These are phyloP conservation scores for Elaeagnus macrophylla DNA, from an alignment of 306 rosid genomes.

Conservation along the genomic window DNA sequence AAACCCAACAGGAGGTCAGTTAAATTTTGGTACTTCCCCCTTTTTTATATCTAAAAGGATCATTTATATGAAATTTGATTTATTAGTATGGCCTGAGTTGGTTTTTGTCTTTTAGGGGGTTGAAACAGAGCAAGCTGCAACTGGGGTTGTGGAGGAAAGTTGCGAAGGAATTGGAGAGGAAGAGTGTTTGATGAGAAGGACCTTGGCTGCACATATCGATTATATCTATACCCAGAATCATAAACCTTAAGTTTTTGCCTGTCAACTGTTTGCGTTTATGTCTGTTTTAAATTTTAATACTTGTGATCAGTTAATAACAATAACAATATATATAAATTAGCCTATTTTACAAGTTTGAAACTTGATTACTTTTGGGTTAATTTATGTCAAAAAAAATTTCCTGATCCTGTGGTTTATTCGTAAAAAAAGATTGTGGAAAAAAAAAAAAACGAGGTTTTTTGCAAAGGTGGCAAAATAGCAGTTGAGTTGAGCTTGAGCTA, in stretches of 20 bases:
- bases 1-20: constrained; percentile 18
- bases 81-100: neutral
- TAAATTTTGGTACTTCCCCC: neutral
- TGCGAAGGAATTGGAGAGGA: constrained; percentile 58
- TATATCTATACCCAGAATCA: constrained; percentile 71
- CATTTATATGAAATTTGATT: neutral
- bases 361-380: too few relatives aligned
- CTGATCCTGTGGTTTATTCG: too few relatives aligned
- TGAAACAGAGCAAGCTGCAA: constrained; percentile 22
- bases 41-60: neutral
- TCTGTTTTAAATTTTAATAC: too few relatives aligned
- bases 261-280: neutral
- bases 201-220: constrained; percentile 67
- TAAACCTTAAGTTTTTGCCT: constrained; percentile 33
- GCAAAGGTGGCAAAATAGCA: too few relatives aligned
- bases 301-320: neutral
- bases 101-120: constrained; percentile 20
- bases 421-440: too few relatives aligned
- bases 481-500: too few relatives aligned
- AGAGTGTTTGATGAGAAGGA: constrained; percentile 70
- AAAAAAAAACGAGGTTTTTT: too few relatives aligned
- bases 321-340: neutral
- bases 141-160: constrained; percentile 28
- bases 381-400: too few relatives aligned
- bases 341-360: neutral